Percentiles rank a stretch among this genome's conserved stretches.
These are phyloP conservation scores for Trichoderma oligosporum DNA, from an alignment of 2,329 filamentous ascomycete genomes.

Conservation along the genomic window DNA sequence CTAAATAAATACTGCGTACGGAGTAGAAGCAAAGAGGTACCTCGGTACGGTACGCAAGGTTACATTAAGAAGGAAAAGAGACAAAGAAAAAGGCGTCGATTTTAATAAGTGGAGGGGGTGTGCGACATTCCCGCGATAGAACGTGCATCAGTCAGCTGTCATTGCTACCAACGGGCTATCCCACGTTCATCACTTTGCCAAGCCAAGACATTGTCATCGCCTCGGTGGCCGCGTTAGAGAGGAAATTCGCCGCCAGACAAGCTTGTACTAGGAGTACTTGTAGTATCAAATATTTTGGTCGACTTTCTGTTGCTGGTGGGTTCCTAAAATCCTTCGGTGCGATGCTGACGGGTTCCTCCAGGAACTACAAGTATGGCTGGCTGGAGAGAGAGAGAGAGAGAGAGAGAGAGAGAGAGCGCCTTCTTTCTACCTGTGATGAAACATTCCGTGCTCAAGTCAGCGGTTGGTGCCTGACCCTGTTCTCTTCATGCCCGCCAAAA, in stretches of 20 bases:
- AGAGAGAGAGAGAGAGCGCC: too few relatives aligned
- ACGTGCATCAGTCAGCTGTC: constrained; percentile 18
- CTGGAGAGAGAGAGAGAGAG: too few relatives aligned
- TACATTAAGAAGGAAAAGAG: background rate
- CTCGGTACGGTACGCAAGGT: background rate
- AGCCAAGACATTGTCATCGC: background rate
- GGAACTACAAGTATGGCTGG: background rate
- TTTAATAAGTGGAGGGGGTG: constrained; percentile 14
- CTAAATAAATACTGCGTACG: background rate
- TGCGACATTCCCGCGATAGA: constrained; percentile 16
- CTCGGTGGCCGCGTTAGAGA: constrained; percentile 1
- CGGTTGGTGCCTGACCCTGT: constrained; percentile 6
- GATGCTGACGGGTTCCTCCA: constrained; percentile 1
- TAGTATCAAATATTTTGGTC: background rate
- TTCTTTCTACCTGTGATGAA: too few relatives aligned
- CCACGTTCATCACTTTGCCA: constrained; percentile 9
- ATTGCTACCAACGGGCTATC: constrained; percentile 1
- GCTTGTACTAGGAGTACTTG: background rate
- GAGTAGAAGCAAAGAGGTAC: background rate
- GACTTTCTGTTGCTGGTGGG: background rate
- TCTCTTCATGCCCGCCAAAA: background rate
- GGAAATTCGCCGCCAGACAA: background rate
- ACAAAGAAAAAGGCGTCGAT: background rate
- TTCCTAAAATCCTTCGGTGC: constrained; percentile 15
- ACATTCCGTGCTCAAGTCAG: constrained; percentile 18